phyloP scores from a whole-genome alignment of 306 rosid genomes.

The Quercus bicolor region DNA sequence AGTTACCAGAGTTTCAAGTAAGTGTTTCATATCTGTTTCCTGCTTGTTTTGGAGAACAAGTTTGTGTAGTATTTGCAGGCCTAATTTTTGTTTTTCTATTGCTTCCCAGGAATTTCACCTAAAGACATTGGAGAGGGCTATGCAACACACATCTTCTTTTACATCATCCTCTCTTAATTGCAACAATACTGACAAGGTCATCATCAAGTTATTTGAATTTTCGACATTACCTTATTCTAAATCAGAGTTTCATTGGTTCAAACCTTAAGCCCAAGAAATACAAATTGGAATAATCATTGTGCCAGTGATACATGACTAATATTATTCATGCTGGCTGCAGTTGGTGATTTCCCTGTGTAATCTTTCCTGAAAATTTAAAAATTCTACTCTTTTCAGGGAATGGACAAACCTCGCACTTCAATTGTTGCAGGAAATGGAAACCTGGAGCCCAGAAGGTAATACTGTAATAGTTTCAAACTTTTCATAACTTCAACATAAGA shows the following conservation, averaged over 20 bases:
- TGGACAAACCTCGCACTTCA: constrained; percentile 39
- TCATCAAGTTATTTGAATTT: constrained; percentile 5
- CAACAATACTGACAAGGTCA: constrained; percentile 48
- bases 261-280: not conserved
- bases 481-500: not conserved
- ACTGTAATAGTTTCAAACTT: not conserved
- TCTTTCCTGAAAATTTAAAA: constrained; percentile 14
- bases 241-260: not conserved
- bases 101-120: constrained; percentile 75
- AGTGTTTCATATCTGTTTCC: constrained; percentile 29
- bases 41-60: constrained; percentile 3
- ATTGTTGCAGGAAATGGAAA: constrained; percentile 39
- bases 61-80: not conserved
- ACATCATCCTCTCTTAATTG: constrained; percentile 52
- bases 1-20: constrained; percentile 88
- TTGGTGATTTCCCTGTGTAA: constrained; percentile 11
- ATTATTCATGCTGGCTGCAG: constrained; percentile 16
- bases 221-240: constrained; percentile 14
- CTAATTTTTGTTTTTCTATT: constrained; percentile 17
- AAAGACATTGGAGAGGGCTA: constrained; percentile 85
- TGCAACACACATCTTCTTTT: constrained; percentile 56
- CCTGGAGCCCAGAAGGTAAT: constrained; percentile 60
- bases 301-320: not conserved
- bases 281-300: not conserved
- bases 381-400: constrained; percentile 43